Percentiles rank a stretch among this genome's conserved stretches.
Conservation (phyloP, 495 filamentous ascomycete genomes). For the Lentithecium fluviatile region DNA sequence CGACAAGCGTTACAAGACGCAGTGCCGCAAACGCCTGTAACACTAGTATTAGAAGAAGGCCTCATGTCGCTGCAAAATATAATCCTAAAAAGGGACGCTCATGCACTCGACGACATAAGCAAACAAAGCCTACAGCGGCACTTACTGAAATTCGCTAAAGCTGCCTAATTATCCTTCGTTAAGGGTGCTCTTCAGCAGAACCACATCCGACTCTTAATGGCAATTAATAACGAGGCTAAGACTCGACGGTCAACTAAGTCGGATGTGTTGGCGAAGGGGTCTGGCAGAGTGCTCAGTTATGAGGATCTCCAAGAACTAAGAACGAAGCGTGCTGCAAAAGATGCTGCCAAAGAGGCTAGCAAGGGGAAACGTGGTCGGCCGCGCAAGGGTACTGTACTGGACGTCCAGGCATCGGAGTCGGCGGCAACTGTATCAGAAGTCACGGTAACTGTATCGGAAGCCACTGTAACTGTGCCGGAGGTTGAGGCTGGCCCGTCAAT, state of each 20-base stretch:
- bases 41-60: too few species aligned
- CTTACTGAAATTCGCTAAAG: too few species aligned
- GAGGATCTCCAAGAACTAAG: not conserved
- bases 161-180: too few species aligned
- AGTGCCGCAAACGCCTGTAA: too few species aligned
- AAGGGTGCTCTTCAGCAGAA: not conserved
- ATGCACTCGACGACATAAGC: too few species aligned
- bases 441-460: not conserved
- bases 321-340: not conserved
- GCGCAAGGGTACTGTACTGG: not conserved
- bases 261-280: not conserved
- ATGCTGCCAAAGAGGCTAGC: not conserved
- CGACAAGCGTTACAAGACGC: too few species aligned
- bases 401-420: not conserved
- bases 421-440: not conserved
- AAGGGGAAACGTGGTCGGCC: not conserved
- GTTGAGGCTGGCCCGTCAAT: too few species aligned
- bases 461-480: too few species aligned
- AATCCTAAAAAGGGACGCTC: too few species aligned
- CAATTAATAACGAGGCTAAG: not conserved
- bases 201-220: not conserved
- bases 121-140: too few species aligned
- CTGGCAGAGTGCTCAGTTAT: not conserved
- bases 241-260: not conserved
- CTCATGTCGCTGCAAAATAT: too few species aligned